Evolutionary conservation across 2,329 filamentous ascomycete genomes (phyloP).

Genomic region (Penicillium paneum): DNA sequence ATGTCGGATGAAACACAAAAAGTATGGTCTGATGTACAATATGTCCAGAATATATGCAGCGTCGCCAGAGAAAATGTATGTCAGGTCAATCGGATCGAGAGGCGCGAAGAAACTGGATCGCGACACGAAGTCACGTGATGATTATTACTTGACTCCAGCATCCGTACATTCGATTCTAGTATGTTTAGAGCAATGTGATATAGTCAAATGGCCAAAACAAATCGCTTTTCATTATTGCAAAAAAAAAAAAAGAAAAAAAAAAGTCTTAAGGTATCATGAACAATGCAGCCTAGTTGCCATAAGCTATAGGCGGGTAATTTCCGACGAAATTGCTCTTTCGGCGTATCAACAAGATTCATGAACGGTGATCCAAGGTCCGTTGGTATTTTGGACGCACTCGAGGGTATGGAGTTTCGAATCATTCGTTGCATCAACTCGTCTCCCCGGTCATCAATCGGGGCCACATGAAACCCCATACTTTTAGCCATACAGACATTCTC

Average conservation of each 20-base stretch:
- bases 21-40: conserved; percentile 13
- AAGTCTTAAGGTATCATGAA: conserved; percentile 9
- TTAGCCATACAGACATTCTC: conserved; percentile 9
- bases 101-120: conserved; percentile 14
- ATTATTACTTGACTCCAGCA: background rate
- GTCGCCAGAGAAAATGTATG: background rate
- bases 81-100: background rate
- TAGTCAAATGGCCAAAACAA: background rate
- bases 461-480: conserved; percentile 6
- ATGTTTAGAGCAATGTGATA: background rate
- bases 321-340: background rate
- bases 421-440: background rate
- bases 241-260: background rate
- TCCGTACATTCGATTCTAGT: background rate
- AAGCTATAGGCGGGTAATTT: conserved; percentile 1
- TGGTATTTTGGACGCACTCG: background rate
- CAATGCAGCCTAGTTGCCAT: conserved; percentile 2
- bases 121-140: conserved; percentile 29
- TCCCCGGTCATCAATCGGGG: background rate
- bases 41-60: background rate
- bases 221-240: conserved; percentile 10
- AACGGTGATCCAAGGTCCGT: background rate
- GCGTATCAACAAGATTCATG: conserved; percentile 1
- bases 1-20: background rate
- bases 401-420: background rate